Evolutionary conservation across 306 rosid species (phyloP).

Genomic region (Corylus heterophylla): DNA sequence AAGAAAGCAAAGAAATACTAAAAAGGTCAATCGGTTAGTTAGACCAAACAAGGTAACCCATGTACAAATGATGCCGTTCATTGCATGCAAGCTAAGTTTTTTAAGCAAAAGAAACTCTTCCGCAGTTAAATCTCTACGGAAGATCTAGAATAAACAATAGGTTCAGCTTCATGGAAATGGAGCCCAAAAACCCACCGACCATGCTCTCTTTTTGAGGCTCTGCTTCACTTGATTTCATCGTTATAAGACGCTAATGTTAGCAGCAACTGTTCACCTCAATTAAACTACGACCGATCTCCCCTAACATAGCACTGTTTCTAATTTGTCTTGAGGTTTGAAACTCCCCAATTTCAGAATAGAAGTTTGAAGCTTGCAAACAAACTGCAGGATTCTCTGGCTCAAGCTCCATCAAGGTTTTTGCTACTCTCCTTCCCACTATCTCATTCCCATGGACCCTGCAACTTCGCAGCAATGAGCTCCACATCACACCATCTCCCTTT

Average conservation of each 20-base stretch:
- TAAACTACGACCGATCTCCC: constrained; percentile 77
- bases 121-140: constrained; percentile 29
- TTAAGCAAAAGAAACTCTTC: constrained; percentile 32
- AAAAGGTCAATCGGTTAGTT: constrained; percentile 45
- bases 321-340: constrained; percentile 52
- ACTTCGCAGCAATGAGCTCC: constrained; percentile 84
- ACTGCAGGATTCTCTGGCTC: constrained; percentile 66
- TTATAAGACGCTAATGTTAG: neutral
- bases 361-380: constrained; percentile 72
- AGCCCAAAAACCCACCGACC: neutral
- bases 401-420: constrained; percentile 49
- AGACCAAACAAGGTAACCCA: constrained; percentile 53
- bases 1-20: constrained; percentile 11
- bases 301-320: constrained; percentile 64
- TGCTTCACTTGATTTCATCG: constrained; percentile 13
- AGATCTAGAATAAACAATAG: constrained; percentile 29
- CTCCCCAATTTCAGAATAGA: constrained; percentile 70
- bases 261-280: constrained; percentile 51
- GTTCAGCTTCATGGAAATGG: constrained; percentile 19
- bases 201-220: neutral
- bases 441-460: constrained; percentile 65
- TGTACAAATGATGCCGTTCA: constrained; percentile 34
- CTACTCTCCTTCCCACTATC: constrained; percentile 64
- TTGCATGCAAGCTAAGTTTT: constrained; percentile 42
- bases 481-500: constrained; percentile 48